phyloP scores from a whole-genome alignment of 2,329 filamentous ascomycete genomes.

The Leptoxyphium fumago region DNA sequence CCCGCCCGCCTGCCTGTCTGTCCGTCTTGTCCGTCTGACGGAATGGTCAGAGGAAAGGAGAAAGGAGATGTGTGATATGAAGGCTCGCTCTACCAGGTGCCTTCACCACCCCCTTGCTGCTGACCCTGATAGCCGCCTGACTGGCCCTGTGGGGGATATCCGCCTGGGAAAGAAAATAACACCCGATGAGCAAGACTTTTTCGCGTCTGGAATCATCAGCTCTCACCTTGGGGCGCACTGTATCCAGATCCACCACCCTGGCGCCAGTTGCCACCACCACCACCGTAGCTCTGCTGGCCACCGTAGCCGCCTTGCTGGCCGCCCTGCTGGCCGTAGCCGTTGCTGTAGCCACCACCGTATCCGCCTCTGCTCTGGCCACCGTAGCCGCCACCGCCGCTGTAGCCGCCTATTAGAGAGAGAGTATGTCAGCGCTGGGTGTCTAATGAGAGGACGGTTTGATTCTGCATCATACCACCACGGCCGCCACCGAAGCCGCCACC shows the following conservation, averaged over 20 bases:
- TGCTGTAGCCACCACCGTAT: constrained; percentile 11
- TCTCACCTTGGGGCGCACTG: not conserved
- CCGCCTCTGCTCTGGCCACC: constrained; percentile 15
- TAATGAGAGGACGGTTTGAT: not conserved
- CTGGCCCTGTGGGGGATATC: constrained; percentile 14
- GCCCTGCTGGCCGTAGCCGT: constrained; percentile 4
- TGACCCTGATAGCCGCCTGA: constrained; percentile 8
- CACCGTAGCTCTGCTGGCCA: constrained; percentile 2
- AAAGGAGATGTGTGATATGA: constrained; percentile 2
- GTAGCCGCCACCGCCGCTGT: constrained; percentile 12
- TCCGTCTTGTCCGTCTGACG: not conserved
- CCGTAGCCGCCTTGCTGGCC: constrained; percentile 9
- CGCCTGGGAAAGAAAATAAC: constrained; percentile 9
- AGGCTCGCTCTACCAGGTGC: constrained; percentile 5
- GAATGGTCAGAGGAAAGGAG: constrained; percentile 1
- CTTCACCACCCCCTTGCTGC: constrained; percentile 6
- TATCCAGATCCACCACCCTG: constrained; percentile 11
- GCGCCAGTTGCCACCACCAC: constrained; percentile 14
- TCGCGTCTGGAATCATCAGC: no score
- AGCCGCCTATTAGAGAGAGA: constrained; percentile 15
- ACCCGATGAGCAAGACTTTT: constrained; percentile 1
- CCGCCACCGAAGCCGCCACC: constrained; percentile 39
- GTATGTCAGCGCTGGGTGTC: no score
- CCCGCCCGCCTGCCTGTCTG: no score
- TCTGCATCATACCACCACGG: constrained; percentile 1